These are phyloP conservation scores for Blastobotrys attinorum DNA, from an alignment of 805 yeast genomes.

Conservation along the genomic window DNA sequence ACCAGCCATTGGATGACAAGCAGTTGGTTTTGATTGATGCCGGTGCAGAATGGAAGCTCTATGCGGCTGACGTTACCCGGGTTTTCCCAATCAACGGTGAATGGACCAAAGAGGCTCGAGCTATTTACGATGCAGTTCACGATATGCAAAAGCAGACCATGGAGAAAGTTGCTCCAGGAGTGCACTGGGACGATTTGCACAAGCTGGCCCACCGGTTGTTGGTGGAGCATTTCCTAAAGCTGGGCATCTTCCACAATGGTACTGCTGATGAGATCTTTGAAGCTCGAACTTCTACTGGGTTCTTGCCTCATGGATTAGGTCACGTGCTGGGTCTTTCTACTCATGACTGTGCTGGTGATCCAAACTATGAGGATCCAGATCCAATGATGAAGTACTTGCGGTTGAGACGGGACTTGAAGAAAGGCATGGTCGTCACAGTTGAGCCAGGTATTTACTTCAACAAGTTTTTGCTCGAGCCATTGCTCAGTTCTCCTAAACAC, in stretches of 20 bases:
- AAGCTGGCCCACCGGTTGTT: conserved; percentile 69
- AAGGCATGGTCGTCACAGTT: conserved; percentile 83
- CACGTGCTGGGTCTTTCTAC: conserved; percentile 92
- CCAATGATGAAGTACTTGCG: conserved; percentile 71
- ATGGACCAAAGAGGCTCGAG: conserved; percentile 82
- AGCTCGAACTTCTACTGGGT: conserved; percentile 64
- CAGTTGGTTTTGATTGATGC: conserved; percentile 82
- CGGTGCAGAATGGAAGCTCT: conserved; percentile 94
- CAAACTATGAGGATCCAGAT: conserved; percentile 80
- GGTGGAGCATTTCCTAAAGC: conserved; percentile 56
- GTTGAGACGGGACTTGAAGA: conserved; percentile 61
- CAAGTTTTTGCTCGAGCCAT: conserved; percentile 65
- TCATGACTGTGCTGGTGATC: conserved; percentile 88
- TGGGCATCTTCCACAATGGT: conserved; percentile 63
- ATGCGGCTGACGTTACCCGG: conserved; percentile 90
- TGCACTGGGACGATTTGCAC: conserved; percentile 78
- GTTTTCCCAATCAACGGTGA: conserved; percentile 88
- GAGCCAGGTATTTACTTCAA: conserved; percentile 95
- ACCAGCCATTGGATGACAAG: conserved; percentile 49
- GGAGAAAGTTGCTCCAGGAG: conserved; percentile 73
- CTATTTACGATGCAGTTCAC: conserved; percentile 67
- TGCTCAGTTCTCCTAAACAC: conserved; percentile 38
- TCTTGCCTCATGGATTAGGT: conserved; percentile 95
- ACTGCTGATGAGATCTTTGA: conserved; percentile 60
- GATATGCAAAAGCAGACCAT: conserved; percentile 76